These are phyloP conservation scores for Chalara sp. DNA, from an alignment of 2,329 filamentous ascomycete genomes.

Conservation along the genomic window DNA sequence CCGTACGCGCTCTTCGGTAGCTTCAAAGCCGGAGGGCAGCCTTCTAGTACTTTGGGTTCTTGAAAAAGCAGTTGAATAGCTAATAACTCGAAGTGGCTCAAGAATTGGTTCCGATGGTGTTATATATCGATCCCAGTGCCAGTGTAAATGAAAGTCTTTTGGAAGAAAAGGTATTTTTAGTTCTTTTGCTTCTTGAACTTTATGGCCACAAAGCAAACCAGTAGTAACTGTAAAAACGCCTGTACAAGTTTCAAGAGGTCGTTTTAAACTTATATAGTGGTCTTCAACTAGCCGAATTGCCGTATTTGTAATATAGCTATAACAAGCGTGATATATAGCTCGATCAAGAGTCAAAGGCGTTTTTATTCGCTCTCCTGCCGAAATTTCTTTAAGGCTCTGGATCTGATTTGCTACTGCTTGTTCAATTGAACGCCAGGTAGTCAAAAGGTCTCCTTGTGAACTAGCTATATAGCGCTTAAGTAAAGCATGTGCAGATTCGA, in stretches of 20 bases:
- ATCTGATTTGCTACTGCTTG: background rate
- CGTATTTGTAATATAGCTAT: background rate
- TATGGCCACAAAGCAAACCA: background rate
- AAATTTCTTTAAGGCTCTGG: background rate
- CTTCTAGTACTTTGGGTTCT: no score
- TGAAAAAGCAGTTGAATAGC: no score
- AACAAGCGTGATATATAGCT: background rate
- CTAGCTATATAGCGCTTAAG: background rate
- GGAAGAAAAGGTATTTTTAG: no score
- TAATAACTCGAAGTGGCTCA: no score
- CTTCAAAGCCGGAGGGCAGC: no score
- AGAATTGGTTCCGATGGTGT: no score
- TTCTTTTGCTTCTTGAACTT: slow-evolving; percentile 22
- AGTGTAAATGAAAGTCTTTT: no score
- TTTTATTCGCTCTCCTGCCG: background rate
- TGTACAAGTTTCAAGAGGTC: background rate
- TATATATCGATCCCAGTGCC: no score
- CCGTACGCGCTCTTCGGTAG: no score
- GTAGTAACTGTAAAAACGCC: background rate
- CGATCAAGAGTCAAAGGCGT: background rate
- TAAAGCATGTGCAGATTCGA: background rate
- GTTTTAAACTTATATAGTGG: background rate
- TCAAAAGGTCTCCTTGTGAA: background rate
- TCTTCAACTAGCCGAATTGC: background rate
- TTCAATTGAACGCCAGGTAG: background rate